Evolutionary conservation across 768 basidiomycete genomes (phyloP), one percentile per base, ranked within the genome.

Genomic region (Boletellus emodensis): DNA sequence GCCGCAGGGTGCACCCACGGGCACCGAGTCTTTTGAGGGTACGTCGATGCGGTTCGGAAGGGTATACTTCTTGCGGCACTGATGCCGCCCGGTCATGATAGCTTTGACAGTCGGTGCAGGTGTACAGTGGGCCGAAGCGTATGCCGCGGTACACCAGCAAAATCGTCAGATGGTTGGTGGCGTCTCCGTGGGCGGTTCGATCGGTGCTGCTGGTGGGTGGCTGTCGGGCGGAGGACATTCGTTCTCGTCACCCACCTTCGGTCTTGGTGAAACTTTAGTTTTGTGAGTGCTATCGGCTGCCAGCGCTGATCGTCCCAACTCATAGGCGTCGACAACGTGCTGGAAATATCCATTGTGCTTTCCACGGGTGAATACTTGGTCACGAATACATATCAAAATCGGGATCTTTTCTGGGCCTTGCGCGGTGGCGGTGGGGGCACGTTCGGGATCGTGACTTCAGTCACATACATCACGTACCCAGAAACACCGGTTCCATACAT

Each of bases 321-420:
- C 20, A 9, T 46, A 76, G 78, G 76, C 46, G 76, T 74, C 12
- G 79, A 79, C 60, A 76, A 77, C 38, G 72, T 71, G n/a, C 49
- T 81, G 3, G 67, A 82, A 48, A 74, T 79, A 41, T 69, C 63
- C 0, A 56, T 77, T 3, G 74, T 81, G 3, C 73, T 70, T 14
- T 67, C 80, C 3, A 64, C 69, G 2, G 80, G 79, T 4, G 51
- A 68, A 4, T 57, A 70, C 37, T 53, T 76, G 44, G 67, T 55
- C 9, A 69, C 65, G 17, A 81, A 80, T 54, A 50, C 56, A 0
- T 63, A 72, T 57, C 65, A 70, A 33, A 69, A 80, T 54, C n/a
- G 66, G 9, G 77, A 81, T 45, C 69, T 83, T 4, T 82, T 78
- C 61, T 82, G 76, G 75, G 80, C 80, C 0, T 57, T 82, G 41